Evolutionary conservation across 2,329 filamentous ascomycete species (phyloP).

Genomic region (Aspergillus sp.): DNA sequence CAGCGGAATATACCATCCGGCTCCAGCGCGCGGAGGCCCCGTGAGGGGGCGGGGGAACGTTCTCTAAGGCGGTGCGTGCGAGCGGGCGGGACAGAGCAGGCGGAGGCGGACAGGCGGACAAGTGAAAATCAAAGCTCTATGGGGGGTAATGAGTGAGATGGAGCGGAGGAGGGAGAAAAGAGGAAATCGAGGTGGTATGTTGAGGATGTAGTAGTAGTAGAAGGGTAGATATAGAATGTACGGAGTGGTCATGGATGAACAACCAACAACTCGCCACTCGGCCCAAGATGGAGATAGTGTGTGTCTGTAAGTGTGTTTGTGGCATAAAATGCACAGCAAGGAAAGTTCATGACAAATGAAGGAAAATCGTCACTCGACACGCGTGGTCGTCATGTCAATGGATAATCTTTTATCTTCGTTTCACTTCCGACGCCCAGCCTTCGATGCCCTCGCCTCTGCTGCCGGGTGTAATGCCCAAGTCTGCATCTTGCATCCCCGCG

Average conservation of each 20-base stretch:
- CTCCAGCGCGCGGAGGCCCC: not conserved
- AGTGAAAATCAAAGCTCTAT: conserved; percentile 10
- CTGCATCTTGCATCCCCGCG: conserved; percentile 82
- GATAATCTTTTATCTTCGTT: conserved; percentile 64
- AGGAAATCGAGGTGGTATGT: conserved; percentile 13
- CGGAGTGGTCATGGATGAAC: conserved; percentile 36
- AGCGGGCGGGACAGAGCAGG: not conserved
- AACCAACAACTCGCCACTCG: conserved; percentile 30
- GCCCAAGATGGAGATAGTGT: conserved; percentile 30
- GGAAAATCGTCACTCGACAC: conserved; percentile 35
- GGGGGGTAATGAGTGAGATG: conserved; percentile 3
- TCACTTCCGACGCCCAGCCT: conserved; percentile 88
- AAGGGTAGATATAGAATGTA: conserved; percentile 25
- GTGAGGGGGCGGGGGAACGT: not conserved
- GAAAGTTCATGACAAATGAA: conserved; percentile 19
- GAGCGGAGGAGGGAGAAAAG: conserved; percentile 3
- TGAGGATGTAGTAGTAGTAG: not conserved
- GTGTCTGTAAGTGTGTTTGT: not conserved
- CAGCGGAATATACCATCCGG: conserved; percentile 9
- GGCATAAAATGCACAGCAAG: conserved; percentile 31
- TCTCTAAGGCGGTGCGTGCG: not conserved
- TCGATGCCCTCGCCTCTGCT: conserved; percentile 90
- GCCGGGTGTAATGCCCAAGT: conserved; percentile 76
- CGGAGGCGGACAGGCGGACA: not conserved
- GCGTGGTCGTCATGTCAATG: conserved; percentile 18